These are phyloP conservation scores for Rhododendron ferrugineum DNA, from an alignment of 148 eudicot species.

Conservation along the genomic window DNA sequence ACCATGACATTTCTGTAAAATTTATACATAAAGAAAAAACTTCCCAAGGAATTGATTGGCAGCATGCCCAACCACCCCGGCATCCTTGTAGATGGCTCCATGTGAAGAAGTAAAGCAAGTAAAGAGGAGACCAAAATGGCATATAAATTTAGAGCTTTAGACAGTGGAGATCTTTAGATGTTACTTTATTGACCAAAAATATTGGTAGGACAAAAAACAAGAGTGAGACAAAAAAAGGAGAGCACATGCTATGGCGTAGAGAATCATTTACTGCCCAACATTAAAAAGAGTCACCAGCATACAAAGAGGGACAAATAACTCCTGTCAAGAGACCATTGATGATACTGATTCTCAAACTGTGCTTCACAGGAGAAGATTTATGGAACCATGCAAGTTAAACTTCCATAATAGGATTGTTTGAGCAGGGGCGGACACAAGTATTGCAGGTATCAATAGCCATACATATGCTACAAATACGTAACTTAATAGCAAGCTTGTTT, in stretches of 20 bases:
- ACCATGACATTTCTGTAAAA: background rate
- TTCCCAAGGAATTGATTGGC: background rate
- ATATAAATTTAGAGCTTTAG: background rate
- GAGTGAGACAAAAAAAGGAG: background rate
- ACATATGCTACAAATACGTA: no score
- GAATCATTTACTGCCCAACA: background rate
- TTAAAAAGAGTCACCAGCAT: background rate
- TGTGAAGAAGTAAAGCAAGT: background rate
- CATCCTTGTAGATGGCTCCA: background rate
- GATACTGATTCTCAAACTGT: background rate
- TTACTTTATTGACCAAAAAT: background rate
- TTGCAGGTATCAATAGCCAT: no score
- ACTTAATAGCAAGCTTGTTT: background rate
- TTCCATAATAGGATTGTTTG: background rate
- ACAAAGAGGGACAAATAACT: background rate
- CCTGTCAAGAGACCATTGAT: background rate
- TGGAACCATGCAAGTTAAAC: background rate
- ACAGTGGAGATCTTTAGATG: background rate
- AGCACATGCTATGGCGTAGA: background rate
- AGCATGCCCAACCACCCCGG: background rate
- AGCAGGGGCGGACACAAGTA: background rate
- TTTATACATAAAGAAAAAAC: background rate
- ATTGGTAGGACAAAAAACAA: background rate
- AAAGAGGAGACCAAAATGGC: background rate
- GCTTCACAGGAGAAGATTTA: background rate